Evolutionary conservation across 164 flowering plant species (phyloP).

Genomic region (Paratinospora sagittata): DNA sequence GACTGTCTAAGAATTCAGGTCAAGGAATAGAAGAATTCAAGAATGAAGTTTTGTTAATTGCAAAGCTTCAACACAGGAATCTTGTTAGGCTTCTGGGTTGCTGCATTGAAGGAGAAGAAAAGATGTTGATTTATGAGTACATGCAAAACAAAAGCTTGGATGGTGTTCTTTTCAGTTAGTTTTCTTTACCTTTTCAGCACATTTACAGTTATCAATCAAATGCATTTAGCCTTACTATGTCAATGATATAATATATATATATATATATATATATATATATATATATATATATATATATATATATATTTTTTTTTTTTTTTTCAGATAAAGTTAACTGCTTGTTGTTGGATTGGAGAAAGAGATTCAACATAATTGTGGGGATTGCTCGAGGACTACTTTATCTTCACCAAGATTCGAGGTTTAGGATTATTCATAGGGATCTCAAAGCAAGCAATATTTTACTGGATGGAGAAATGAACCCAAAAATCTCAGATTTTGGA

Average conservation of each 20-base stretch:
- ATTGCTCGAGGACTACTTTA: slow-evolving; percentile 42
- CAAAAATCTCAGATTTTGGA: slow-evolving; percentile 54
- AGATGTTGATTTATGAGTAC: slow-evolving; percentile 43
- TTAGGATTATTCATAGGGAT: slow-evolving; percentile 40
- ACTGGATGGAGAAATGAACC: slow-evolving; percentile 36
- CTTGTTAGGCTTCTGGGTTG: slow-evolving; percentile 42
- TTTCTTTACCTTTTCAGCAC: not conserved
- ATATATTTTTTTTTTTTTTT: not conserved
- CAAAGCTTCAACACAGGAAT: slow-evolving; percentile 43
- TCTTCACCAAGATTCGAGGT: slow-evolving; percentile 42
- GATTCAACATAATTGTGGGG: slow-evolving; percentile 32
- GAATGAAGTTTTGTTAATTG: slow-evolving; percentile 32
- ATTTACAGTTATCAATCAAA: not conserved
- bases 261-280: too few relatives aligned
- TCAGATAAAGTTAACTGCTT: slow-evolving; percentile 27
- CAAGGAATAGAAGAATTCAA: slow-evolving; percentile 40
- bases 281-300: too few relatives aligned
- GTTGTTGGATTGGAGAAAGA: slow-evolving; percentile 32
- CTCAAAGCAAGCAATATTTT: slow-evolving; percentile 41
- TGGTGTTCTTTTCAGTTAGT: slow-evolving; percentile 33
- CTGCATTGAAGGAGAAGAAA: slow-evolving; percentile 32
- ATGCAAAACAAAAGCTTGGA: slow-evolving; percentile 49
- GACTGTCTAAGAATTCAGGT: slow-evolving; percentile 29
- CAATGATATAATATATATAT: too few relatives aligned
- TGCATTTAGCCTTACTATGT: not conserved